Evolutionary conservation across 2,329 filamentous ascomycete genomes (phyloP), one percentile per base, ranked within the genome.

Genomic region (Cyphellophora attinorum): DNA sequence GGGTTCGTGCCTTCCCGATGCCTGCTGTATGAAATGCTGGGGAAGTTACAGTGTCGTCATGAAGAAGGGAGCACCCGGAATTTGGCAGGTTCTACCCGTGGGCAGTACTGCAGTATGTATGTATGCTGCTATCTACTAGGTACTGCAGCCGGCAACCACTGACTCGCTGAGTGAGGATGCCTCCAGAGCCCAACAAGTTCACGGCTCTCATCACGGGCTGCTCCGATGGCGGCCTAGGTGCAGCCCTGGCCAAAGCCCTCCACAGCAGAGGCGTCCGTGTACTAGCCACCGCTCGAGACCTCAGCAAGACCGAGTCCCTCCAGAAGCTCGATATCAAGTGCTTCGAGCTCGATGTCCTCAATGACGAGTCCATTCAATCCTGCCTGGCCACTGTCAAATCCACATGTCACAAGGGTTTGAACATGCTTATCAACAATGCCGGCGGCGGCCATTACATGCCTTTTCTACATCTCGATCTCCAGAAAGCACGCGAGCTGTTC

Each of bases 351-450:
- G 57, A 61, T 31, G 49, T 60, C 6, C 39, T 41, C 31, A 29
- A 42, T 23, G 39, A 45, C 28, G 31, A 38, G 13, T 45, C 42
- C 3, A 42, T 45, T 29, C 34, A 38, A n/a, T 18, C 34, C 11
- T 39, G 36, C 17, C 23, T 15, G 31, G 41, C 56, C n/a, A 50
- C 55, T 3, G 12, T 52, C 11, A n/a, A 19, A 6, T 21, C 29
- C n/a, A n/a, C n/a, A n/a, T n/a, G n/a, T n/a, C n/a, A n/a, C n/a
- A n/a, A n/a, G n/a, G n/a, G n/a, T n/a, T n/a, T n/a, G n/a, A n/a
- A n/a, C n/a, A 51, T 65, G 8, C 47, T 68, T 21, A 54, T 68
- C 28, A 68, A 68, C 41, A 68, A 67, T 51, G 63, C 64, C 10
- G 65, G 65, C 14, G 58, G 51, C 10, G 6, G 25, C 3, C 28